phyloP scores from a whole-genome alignment of 2,329 filamentous ascomycete genomes.

The Chaetomium olivaceum region DNA sequence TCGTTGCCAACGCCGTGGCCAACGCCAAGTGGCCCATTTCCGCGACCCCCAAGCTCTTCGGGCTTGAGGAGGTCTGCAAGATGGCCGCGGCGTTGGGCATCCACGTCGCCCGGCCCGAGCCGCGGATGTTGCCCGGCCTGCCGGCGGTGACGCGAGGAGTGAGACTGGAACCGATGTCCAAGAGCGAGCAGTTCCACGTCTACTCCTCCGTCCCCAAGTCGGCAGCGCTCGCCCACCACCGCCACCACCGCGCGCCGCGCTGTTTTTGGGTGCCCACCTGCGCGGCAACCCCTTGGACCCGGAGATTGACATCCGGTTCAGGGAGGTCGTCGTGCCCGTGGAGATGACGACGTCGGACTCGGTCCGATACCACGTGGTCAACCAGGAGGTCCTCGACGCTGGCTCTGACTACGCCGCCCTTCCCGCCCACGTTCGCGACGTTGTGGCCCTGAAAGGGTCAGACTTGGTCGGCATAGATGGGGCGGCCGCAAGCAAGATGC shows the following conservation, averaged over 20 bases:
- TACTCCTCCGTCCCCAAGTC: conserved; percentile 39
- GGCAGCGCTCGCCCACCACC: conserved; percentile 38
- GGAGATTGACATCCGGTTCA: conserved; percentile 6
- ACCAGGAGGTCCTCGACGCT: conserved; percentile 24
- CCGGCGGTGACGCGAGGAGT: conserved; percentile 42
- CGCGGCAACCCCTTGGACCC: conserved; percentile 45
- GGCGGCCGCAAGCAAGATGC: conserved; percentile 12
- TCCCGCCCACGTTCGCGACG: conserved; percentile 15
- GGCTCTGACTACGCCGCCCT: conserved; percentile 24
- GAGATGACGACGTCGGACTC: conserved; percentile 14
- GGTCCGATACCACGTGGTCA: conserved; percentile 22
- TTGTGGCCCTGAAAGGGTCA: conserved; percentile 9
- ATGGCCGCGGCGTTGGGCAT: conserved; percentile 41
- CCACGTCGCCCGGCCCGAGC: conserved; percentile 43
- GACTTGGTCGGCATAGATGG: conserved; percentile 11
- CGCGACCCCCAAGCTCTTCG: conserved; percentile 44
- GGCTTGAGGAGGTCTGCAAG: conserved; percentile 41
- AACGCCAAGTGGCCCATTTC: conserved; percentile 47
- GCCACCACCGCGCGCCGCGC: conserved; percentile 48
- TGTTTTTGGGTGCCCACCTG: conserved; percentile 59
- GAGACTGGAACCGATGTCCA: conserved; percentile 33
- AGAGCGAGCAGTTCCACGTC: conserved; percentile 39
- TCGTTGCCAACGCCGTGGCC: conserved; percentile 39
- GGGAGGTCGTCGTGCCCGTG: conserved; percentile 15
- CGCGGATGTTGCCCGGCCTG: conserved; percentile 39